Base-by-base conservation (phyloP, 2,329 filamentous ascomycete genomes). In the Trichoderma sp. region DNA sequence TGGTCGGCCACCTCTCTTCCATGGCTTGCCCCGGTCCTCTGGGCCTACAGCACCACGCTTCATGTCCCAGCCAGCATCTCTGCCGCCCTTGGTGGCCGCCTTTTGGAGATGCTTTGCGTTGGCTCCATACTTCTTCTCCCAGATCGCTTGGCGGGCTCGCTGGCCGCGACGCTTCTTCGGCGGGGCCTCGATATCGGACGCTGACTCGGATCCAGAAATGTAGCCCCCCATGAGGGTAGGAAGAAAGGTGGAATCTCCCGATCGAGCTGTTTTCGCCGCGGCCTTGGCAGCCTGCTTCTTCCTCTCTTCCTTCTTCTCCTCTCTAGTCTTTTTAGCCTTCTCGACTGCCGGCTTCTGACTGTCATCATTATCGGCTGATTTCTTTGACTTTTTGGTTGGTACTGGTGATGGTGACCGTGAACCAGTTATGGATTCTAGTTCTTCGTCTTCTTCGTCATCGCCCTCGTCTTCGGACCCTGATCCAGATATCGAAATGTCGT, bases 161-260 rank as follows among this genome's bases (percentile, higher is more conserved):
- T 97, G 93, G 4, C 93, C 93, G 26, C 92, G 86, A 76, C 95
- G 95, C n/a, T 69, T 69, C 0, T 85, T 81, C 1, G 84, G 84
- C 6, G 87, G 88, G 2, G 85, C 80, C 67, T 94, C 92, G 26
- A 93, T 83, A 74, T 92, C 91, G 0, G 91, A 92, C 7, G 87
- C 88, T 0, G 87, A 89, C 75, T 93, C 92, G 9, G 91, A 93
- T 61, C 92, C 92, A 2, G 92, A 94, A 76, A 93, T 88, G 82
- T 95, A 97, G 71, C 92, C 92, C 23, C 90, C 91, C 87, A 93
- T 93, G 17, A 96, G 87, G 1, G 90, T 90, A 0, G 93, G 93
- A 2, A 96, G 83, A 78, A 94, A 94, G 0, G 88, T 88, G 0
- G 92, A 88, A 69, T 81, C 81, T 9, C 79, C 78, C 12, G 77